Evolutionary conservation across 805 yeast species (phyloP), one percentile per base, ranked within the genome.

Genomic region (Blastobotrys terrestris): DNA sequence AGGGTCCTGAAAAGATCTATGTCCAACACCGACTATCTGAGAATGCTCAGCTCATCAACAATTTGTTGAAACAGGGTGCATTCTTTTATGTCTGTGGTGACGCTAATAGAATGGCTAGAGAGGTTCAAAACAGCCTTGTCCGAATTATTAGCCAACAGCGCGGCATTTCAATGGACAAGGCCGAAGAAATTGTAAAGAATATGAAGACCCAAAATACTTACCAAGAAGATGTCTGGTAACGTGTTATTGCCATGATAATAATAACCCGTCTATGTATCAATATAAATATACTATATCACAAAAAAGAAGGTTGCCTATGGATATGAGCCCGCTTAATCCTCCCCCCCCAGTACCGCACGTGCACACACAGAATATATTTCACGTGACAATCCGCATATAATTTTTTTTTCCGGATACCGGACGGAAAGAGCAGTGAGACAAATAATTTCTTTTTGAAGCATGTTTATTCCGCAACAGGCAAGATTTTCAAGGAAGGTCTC

Each of bases 201-300:
- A 78, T 86, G 73, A 87, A 87, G 68, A 81, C 87, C 21, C 84
- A 85, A 61, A 92, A 91, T 67, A 81, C 85, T 71, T 92, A 90
- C 70, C 99, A 92, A 73, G 98, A 94, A 72, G 99, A 92, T 76
- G 96, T 92, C 13, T 92, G 99, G 99, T 92, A 74, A 72, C 20
- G 35, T 26, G 35, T 26, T 26, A 6, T 26, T 26, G 35, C 11
- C 35, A 26, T 26, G 35, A 26, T 26, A 11, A 26, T 26, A 26
- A 26, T 26, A 26, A 26, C 11, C 8, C 11, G 35, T 11, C 35
- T 26, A 26, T 26, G 35, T 26, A 26, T 26, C 5, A 26, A 26
- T 26, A 26, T 6, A 5, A 26, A 26, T 26, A 26, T 6, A 26
- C 35, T 26, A n/a, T n/a, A n/a, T n/a, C n/a, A n/a, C n/a, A n/a